Evolutionary conservation across 371 early-diverging fungal genomes (phyloP), one percentile per base, ranked within the genome.

Genomic region (Vairimorpha apis): DNA sequence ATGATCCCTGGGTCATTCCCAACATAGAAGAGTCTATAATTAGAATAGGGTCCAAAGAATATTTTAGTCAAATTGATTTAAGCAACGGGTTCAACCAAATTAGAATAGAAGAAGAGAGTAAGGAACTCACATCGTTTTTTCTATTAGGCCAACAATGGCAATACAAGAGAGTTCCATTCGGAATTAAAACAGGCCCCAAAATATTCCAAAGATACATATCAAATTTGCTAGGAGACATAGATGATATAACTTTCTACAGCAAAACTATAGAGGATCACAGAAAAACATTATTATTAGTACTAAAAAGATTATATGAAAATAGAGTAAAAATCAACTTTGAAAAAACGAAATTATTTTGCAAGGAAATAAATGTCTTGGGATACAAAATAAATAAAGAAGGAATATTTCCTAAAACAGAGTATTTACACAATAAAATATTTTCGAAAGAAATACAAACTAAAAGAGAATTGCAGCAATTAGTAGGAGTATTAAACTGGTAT

Each of bases 161-260:
- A 38, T 70, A 49, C 21, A 35, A 25, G 33, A 37, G 60, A 32
- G 0, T 70, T 1, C 63, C 72, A 38, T 72, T 72, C 30, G 72
- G 72, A 41, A 27, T 72, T 8, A 55, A 45, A 1, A 55, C 35
- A 23, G 63, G 62, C 5, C 64, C 71, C 2, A 44, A 51, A 44
- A 21, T 25, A 32, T 72, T 72, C 29, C 72, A 72, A 55, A 51
- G 56, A 44, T 27, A 2, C 12, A 43, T 63, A 21, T 8, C 2
- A 3, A 32, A 47, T 18, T 38, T 64, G 2, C 32, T 72, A 38
- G 65, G 47, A 21, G 51, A 55, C 32, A 37, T 72, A n/a, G 86
- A 86, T 56, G 85, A 86, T 72, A 80, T 85, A 25, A 63, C 85
- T 0, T 66, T 86, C 12, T 85, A 71, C 58, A 81, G 80, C 10